These are phyloP conservation scores for Quercus cerris DNA, from an alignment of 306 rosid genomes.

Conservation along the genomic window DNA sequence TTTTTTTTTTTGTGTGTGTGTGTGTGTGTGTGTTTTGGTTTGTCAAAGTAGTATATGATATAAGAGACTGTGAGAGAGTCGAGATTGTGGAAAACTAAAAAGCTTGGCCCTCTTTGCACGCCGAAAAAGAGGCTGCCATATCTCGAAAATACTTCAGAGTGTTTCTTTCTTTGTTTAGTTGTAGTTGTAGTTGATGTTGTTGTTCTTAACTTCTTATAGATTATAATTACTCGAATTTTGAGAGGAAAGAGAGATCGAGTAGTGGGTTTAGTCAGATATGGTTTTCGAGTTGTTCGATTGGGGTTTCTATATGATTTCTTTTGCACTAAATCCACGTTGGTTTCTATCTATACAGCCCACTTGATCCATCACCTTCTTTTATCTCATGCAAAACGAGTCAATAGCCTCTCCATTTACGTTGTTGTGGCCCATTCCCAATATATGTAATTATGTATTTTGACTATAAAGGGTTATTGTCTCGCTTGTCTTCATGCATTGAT, in stretches of 20 bases:
- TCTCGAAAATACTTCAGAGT: slow-evolving; percentile 10
- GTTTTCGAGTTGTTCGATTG: slow-evolving; percentile 15
- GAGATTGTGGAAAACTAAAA: background rate
- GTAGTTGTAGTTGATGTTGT: background rate
- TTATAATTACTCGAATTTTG: too few relatives aligned
- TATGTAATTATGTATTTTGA: too few relatives aligned
- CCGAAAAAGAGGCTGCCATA: slow-evolving; percentile 41
- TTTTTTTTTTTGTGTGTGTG: too few relatives aligned
- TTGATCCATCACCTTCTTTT: slow-evolving; percentile 15
- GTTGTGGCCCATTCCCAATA: too few relatives aligned
- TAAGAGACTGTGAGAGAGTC: background rate
- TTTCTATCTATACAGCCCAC: slow-evolving; percentile 25
- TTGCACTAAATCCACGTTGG: slow-evolving; percentile 30
- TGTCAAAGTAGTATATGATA: background rate
- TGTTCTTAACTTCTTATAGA: too few relatives aligned
- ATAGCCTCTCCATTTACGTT: too few relatives aligned
- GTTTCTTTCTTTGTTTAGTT: background rate
- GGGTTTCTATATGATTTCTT: background rate
- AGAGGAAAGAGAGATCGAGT: background rate
- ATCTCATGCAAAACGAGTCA: background rate
- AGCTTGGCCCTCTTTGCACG: slow-evolving; percentile 34
- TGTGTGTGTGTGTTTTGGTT: background rate
- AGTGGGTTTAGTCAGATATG: background rate
- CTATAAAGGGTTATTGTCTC: too few relatives aligned
- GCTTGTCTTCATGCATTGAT: too few relatives aligned